Evolutionary conservation across 1,284 basidiomycete genomes (phyloP).

Genomic region (Leccinum cinnamomeum): DNA sequence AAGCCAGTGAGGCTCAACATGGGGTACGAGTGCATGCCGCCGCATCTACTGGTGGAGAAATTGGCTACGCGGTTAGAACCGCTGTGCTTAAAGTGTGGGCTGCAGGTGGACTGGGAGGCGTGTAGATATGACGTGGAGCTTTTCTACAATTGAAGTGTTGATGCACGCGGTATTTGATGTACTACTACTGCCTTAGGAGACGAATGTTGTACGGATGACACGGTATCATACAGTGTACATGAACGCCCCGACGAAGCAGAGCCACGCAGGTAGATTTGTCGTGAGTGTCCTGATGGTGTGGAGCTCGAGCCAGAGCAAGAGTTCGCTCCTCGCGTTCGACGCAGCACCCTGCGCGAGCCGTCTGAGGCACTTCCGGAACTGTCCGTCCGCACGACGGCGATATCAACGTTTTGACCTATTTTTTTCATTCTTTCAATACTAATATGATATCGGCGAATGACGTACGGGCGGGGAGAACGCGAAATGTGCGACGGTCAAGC

Average conservation of each 20-base stretch:
- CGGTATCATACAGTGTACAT: background rate
- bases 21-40: slow-evolving; percentile 22
- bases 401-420: background rate
- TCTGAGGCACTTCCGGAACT: slow-evolving; percentile 9
- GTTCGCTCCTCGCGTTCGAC: slow-evolving; percentile 1
- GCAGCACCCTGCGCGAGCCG: slow-evolving; percentile 4
- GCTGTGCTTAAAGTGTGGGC: slow-evolving; percentile 18
- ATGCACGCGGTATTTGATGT: background rate
- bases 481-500: slow-evolving; percentile 14
- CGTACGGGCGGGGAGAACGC: slow-evolving; percentile 6
- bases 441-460: background rate
- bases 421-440: background rate
- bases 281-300: slow-evolving; percentile 6
- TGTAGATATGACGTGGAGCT: slow-evolving; percentile 28
- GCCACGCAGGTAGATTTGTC: slow-evolving; percentile 12
- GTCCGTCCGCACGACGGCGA: background rate
- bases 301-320: slow-evolving; percentile 4
- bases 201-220: background rate
- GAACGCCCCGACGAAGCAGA: slow-evolving; percentile 11
- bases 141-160: slow-evolving; percentile 19
- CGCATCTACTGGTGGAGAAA: slow-evolving; percentile 16
- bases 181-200: background rate
- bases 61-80: slow-evolving; percentile 24
- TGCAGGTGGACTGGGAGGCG: slow-evolving; percentile 27
- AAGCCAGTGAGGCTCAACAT: slow-evolving; percentile 20